A percentile compares a stretch with the other conserved stretches of the same genome.
phyloP scores from a whole-genome alignment of 306 rosid species.

The Psophocarpus tetragonolobus region DNA sequence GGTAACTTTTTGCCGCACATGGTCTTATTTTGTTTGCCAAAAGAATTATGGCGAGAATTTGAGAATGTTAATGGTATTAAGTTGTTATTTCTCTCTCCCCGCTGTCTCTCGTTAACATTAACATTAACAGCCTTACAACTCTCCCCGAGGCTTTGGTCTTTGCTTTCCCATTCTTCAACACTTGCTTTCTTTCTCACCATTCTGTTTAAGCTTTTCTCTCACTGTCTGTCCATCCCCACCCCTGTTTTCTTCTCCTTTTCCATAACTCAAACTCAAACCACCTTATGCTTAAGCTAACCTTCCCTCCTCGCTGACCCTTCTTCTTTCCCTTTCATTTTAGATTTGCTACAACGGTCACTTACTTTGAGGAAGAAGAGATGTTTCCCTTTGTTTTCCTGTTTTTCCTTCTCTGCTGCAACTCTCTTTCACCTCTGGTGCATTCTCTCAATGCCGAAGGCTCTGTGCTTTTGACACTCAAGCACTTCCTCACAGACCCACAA shows the following conservation, averaged over 20 bases:
- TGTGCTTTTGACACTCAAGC: slow-evolving; percentile 72
- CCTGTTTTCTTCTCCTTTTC: slow-evolving; percentile 19
- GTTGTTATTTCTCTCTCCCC: background rate
- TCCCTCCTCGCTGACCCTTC: slow-evolving; percentile 20
- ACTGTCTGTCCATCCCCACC: background rate
- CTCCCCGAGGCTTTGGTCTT: slow-evolving; percentile 39
- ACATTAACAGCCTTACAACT: slow-evolving; percentile 30
- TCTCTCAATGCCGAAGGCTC: slow-evolving; percentile 71
- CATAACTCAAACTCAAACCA: slow-evolving; percentile 3
- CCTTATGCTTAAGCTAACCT: slow-evolving; percentile 24
- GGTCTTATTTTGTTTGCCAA: background rate
- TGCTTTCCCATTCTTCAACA: slow-evolving; percentile 42
- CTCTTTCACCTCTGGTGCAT: slow-evolving; percentile 39
- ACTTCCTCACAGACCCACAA: slow-evolving; percentile 67
- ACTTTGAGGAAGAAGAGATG: slow-evolving; percentile 37
- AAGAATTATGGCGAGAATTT: slow-evolving; percentile 44
- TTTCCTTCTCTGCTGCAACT: slow-evolving; percentile 53
- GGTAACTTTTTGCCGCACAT: background rate
- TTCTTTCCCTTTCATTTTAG: slow-evolving; percentile 3
- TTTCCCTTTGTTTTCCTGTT: slow-evolving; percentile 34
- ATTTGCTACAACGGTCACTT: slow-evolving; percentile 45
- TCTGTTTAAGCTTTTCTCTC: slow-evolving; percentile 37
- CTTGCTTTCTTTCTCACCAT: slow-evolving; percentile 40
- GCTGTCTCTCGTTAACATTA: slow-evolving; percentile 23
- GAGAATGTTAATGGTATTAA: background rate